Evolutionary conservation across 179 eudicot species (phyloP), one percentile per base, ranked within the genome.

Genomic region (Silene noctiflora): DNA sequence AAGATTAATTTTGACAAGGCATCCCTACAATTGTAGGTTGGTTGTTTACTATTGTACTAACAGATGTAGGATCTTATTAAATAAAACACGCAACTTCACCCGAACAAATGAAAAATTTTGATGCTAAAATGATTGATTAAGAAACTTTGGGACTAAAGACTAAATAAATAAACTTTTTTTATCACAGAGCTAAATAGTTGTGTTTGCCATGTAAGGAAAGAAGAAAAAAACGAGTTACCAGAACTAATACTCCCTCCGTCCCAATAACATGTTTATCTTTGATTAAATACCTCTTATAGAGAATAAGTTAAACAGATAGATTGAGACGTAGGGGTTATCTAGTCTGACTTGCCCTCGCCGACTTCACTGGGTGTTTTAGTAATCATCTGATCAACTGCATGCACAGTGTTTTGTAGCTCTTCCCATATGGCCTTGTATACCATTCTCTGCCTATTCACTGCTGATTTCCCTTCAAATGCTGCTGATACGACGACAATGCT

Each of bases 371-470:
- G 98, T 58, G 98, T 94, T 81, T 70, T 84, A 59, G 98, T 94
- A 62, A 89, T 83, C 97, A 94, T 94, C 86, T 91, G 95, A 80
- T 94, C 98, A 70, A 94, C 97, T 31, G 98, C 98, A 83, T 94
- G 98, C 66, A 94, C 97, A 20, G 83, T 89, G 78, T 63, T 88
- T 64, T 94, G 98, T 71, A 94, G 96, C 69, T 94, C 98, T 84
- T 89, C 97, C 98, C 97, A 91, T 76, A 94, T 94, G 21, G 96
- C 98, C 82, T 90, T 91, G 90, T 94, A 94, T 51, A 94, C 98
- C 97, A 90, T 89, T 81, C 98, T 88, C 84, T 94, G 98, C 87
- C 98, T 86, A 77, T 85, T 90, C 81, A 94, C 91, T 14, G 93
- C 92, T 12, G 93, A 85, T 77, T 91, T 80, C 64, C 97, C 98